Base-by-base conservation (phyloP, 169 alveolate genomes). In the Eimeria brunetti region DNA sequence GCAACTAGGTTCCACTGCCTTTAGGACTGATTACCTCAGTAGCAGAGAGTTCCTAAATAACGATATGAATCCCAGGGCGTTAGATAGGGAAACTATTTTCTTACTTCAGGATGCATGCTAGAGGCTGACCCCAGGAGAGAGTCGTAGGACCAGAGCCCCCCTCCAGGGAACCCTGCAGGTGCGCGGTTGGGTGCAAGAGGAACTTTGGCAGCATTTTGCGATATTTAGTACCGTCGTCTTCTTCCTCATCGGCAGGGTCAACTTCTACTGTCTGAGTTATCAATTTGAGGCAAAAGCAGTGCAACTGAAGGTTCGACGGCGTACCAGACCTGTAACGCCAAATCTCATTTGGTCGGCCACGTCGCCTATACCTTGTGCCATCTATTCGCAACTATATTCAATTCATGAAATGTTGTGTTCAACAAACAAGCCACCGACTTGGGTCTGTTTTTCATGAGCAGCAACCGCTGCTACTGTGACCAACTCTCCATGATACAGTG, bases 191-290 rank as follows among this genome's bases (percentile, higher is more conserved):
- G 30, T 12, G 20, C 24, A 8, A 7, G 30, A n/a, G 76, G 33
- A 16, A 9, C 20, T 30, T 56, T 49, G 51, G 7, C 14, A 16
- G 51, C 11, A n/a, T 18, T 18, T 0, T 11, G n/a, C 27, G 9
- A 27, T 4, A 4, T n/a, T 16, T 30, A 56, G 53, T 83, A 83
- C 90, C 73, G 53, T 83, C 90, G 24, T 83, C 90, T 83, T 83
- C 90, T 24, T 83, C 90, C 44, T 83, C 90, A 33, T 83, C 90
- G 46, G 75, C 90, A 53, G 90, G 90, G 73, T 83, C 90, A 83
- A 83, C 90, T 83, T 83, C 90, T 12, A 83, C 90, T 14, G 90
- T 83, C 90, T 83, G 90, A n/a, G 20, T 18, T 83, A 41, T 18
- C 73, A 41, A 56, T 1, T 2, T 83, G 20, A 30, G 8, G 8